Conservation (phyloP, 108 stramenopile species). For the Pseudonitzschia pungens region DNA sequence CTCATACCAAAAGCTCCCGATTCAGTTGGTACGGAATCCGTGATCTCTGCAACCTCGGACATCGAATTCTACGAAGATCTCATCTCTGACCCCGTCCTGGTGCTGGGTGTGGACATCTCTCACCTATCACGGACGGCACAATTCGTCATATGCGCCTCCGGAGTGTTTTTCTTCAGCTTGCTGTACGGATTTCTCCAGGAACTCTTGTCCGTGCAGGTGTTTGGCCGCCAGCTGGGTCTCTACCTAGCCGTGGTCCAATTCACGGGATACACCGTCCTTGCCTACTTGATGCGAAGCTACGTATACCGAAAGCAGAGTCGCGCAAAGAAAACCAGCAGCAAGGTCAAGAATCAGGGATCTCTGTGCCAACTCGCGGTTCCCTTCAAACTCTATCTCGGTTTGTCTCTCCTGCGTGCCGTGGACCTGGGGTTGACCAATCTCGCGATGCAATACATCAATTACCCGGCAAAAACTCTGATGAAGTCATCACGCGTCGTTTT, state of each 20-base stretch:
- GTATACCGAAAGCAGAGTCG: constrained; percentile 43
- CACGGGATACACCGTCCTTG: constrained; percentile 67
- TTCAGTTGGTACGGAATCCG: constrained; percentile 13
- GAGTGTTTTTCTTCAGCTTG: constrained; percentile 79
- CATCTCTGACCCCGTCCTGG: constrained; percentile 58
- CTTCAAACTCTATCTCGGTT: constrained; percentile 63
- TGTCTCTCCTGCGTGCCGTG: constrained; percentile 77
- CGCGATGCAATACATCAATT: constrained; percentile 91
- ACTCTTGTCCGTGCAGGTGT: constrained; percentile 74
- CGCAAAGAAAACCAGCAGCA: constrained; percentile 11
- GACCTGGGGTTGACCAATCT: constrained; percentile 88
- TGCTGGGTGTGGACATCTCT: constrained; percentile 77
- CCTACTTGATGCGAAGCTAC: constrained; percentile 48
- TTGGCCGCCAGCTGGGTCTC: constrained; percentile 76
- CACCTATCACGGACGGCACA: constrained; percentile 53
- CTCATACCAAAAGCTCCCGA: constrained; percentile 21
- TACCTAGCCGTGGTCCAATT: constrained; percentile 84
- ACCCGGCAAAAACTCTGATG: constrained; percentile 91
- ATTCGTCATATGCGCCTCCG: constrained; percentile 72
- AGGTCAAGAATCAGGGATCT: not conserved
- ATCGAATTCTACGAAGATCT: constrained; percentile 67
- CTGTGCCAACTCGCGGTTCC: constrained; percentile 44
- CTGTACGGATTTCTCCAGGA: constrained; percentile 90
- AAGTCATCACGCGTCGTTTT: constrained; percentile 82
- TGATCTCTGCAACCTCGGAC: constrained; percentile 30